A percentile compares a stretch with the other conserved stretches of the same genome.
These are phyloP conservation scores for Trichoderma reesei DNA, from an alignment of 495 filamentous ascomycete genomes.

Conservation along the genomic window DNA sequence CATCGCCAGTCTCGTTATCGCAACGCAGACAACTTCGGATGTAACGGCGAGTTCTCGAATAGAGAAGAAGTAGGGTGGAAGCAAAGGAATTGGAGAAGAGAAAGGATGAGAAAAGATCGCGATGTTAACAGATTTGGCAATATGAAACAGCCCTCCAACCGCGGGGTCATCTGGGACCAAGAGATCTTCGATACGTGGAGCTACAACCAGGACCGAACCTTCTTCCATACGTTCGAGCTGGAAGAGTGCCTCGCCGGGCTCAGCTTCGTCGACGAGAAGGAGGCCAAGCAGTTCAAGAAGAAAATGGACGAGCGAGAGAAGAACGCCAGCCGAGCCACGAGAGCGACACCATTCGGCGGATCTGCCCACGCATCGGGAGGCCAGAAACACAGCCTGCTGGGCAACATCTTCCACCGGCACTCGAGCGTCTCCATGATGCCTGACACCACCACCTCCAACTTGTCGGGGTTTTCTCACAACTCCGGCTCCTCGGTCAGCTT, in stretches of 20 bases:
- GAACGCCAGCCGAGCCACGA: constrained; percentile 79
- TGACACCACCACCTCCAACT: constrained; percentile 38
- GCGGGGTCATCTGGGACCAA: constrained; percentile 96
- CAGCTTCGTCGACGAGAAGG: constrained; percentile 92
- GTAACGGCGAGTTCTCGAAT: no score
- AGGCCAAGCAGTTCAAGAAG: constrained; percentile 87
- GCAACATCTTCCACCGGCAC: constrained; percentile 63
- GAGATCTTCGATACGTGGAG: constrained; percentile 90
- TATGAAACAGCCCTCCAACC: constrained; percentile 51
- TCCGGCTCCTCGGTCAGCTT: constrained; percentile 31
- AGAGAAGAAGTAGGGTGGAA: no score
- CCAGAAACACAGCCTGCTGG: constrained; percentile 45
- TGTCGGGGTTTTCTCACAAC: constrained; percentile 43
- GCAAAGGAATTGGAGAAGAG: background rate
- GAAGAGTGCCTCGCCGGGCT: constrained; percentile 83
- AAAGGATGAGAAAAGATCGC: background rate
- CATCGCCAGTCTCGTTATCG: background rate
- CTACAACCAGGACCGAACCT: constrained; percentile 92
- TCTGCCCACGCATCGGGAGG: constrained; percentile 21
- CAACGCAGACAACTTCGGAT: no score
- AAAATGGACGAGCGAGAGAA: constrained; percentile 93
- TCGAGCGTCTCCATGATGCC: constrained; percentile 49
- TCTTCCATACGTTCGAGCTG: constrained; percentile 95
- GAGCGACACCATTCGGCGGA: constrained; percentile 66
- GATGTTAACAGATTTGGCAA: background rate